Evolutionary conservation across 768 basidiomycete species (phyloP).

Genomic region (Leucosporidium scottii): DNA sequence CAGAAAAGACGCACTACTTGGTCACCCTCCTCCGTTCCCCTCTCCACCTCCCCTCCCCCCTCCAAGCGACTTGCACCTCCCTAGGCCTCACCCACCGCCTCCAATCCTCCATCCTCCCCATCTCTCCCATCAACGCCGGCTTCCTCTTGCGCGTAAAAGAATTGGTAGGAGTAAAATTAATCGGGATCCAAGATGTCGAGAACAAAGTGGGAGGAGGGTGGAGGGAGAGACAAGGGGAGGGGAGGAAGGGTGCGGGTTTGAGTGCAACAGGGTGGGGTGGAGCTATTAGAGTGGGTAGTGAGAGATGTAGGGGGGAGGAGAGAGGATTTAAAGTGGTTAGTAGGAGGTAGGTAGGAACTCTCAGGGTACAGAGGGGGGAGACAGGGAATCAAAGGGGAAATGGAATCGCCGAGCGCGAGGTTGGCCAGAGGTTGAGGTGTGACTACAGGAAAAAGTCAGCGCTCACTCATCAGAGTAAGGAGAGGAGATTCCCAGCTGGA

Average conservation of each 20-base stretch:
- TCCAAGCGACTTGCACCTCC: constrained; percentile 1
- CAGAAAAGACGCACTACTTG: constrained; percentile 25
- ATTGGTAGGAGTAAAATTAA: constrained; percentile 16
- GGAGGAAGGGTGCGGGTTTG: neutral
- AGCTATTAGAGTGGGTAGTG: constrained; percentile 25
- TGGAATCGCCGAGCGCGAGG: too few relatives aligned
- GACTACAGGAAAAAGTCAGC: too few relatives aligned
- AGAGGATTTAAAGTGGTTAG: constrained; percentile 25
- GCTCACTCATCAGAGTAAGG: too few relatives aligned
- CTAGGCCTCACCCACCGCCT: constrained; percentile 32
- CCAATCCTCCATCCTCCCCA: constrained; percentile 23
- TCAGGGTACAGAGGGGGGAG: neutral
- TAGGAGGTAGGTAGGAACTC: neutral
- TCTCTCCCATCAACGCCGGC: constrained; percentile 15
- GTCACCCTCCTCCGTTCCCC: constrained; percentile 32
- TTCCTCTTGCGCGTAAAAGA: constrained; percentile 27
- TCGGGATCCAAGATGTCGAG: neutral
- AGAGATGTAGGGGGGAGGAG: constrained; percentile 29
- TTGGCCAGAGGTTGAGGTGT: too few relatives aligned
- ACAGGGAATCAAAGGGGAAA: too few relatives aligned
- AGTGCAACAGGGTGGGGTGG: neutral
- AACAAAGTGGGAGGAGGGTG: constrained; percentile 3
- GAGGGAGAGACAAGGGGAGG: constrained; percentile 22
- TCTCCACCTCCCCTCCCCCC: constrained; percentile 11
- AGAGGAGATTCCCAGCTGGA: too few relatives aligned